Base-by-base conservation (phyloP, 768 basidiomycete genomes). In the Coprinopsis sp. region DNA sequence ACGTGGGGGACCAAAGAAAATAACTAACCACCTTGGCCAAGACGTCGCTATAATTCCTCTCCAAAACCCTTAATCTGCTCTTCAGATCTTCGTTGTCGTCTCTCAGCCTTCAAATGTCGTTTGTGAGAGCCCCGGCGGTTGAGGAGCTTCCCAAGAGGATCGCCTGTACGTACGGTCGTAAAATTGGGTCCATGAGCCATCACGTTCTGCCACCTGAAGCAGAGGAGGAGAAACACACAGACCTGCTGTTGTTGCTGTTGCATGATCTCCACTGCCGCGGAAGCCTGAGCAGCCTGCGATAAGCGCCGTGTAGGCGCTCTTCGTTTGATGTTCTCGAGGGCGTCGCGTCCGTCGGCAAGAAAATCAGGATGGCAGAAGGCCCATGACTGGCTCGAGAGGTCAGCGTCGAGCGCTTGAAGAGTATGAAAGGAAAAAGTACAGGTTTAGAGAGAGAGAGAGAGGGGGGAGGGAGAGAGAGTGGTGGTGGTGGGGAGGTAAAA, bases 311-410 rank as follows among this genome's bases (percentile, higher is more conserved):
- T 67, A 19, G 77, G 76, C 21, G 78, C 76, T 63, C 78, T 79
- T 47, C 78, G 73, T n/a, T n/a, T n/a, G n/a, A n/a, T n/a, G n/a
- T n/a, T n/a, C n/a, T n/a, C n/a, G n/a, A n/a, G n/a, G n/a, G n/a
- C n/a, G n/a, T n/a, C n/a, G n/a, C n/a, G n/a, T n/a, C n/a, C n/a
- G n/a, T n/a, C n/a, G n/a, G n/a, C n/a, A n/a, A n/a, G n/a, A n/a
- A n/a, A n/a, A n/a, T n/a, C n/a, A n/a, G n/a, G n/a, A n/a, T 79
- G 77, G n/a, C 74, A 69, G 54, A 79, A 79, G 1, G 74, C 78
- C 78, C 77, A 79, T 56, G 70, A 73, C 73, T 77, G 49, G 11
- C n/a, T n/a, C n/a, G n/a, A n/a, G n/a, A 16, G 19, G 21, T 6
- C 18, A 10, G 23, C 13, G 45, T 2, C 18, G 36, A 19, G 34